These are phyloP conservation scores for Penicillium canariense DNA, from an alignment of 495 filamentous ascomycete species.

Conservation along the genomic window DNA sequence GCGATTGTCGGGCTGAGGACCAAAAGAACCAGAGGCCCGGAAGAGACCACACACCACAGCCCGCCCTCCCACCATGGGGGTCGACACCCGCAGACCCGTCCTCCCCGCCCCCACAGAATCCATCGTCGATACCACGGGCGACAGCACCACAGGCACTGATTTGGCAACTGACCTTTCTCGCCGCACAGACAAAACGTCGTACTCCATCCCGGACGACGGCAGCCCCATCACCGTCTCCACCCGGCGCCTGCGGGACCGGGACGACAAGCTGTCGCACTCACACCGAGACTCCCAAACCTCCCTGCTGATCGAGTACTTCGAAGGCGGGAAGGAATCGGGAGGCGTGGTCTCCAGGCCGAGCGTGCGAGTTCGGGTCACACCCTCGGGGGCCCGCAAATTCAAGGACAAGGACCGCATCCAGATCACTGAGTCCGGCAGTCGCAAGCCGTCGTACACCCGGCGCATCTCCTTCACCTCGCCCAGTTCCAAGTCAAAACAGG, in stretches of 20 bases:
- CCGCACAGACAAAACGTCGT: constrained; percentile 75
- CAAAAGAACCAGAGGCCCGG: neutral
- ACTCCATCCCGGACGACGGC: constrained; percentile 94
- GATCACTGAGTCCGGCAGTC: constrained; percentile 72
- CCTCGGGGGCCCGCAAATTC: constrained; percentile 60
- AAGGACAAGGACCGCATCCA: constrained; percentile 70
- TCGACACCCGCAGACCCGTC: constrained; percentile 65
- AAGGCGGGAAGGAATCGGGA: constrained; percentile 70
- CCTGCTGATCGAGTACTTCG: constrained; percentile 97
- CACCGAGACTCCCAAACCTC: constrained; percentile 77
- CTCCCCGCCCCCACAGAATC: constrained; percentile 79
- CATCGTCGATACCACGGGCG: constrained; percentile 58
- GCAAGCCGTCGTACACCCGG: constrained; percentile 62
- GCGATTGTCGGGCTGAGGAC: constrained; percentile 34
- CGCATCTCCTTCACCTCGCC: constrained; percentile 59
- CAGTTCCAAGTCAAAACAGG: constrained; percentile 51
- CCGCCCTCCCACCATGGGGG: constrained; percentile 58
- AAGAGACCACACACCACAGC: neutral
- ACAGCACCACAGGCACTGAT: constrained; percentile 65
- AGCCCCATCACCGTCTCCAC: constrained; percentile 86
- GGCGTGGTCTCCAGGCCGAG: constrained; percentile 69
- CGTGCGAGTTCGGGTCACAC: constrained; percentile 92
- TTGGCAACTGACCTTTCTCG: constrained; percentile 76
- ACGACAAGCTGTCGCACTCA: constrained; percentile 49
- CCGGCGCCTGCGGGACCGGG: constrained; percentile 53